Evolutionary conservation across 2,329 filamentous ascomycete species (phyloP).

Genomic region (Chaetomiaceae sp.): DNA sequence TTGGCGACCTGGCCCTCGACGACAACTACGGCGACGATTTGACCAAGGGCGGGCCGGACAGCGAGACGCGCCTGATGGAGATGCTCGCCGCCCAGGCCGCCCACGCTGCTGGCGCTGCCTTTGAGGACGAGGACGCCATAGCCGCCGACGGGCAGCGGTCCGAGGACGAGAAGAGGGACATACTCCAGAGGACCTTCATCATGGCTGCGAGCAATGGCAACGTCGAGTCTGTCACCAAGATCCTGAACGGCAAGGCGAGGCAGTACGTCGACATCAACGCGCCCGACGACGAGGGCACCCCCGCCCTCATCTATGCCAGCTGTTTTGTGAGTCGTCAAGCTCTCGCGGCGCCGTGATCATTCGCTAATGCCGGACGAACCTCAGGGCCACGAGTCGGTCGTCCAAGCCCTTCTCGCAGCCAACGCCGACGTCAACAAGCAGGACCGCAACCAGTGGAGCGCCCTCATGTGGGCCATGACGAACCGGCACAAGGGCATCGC

Average conservation of each 20-base stretch:
- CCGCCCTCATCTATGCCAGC: constrained; percentile 95
- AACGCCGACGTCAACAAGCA: constrained; percentile 88
- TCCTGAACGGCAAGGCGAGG: constrained; percentile 70
- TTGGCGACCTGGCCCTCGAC: constrained; percentile 75
- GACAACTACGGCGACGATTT: constrained; percentile 69
- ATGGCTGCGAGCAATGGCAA: constrained; percentile 98
- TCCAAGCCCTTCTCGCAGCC: constrained; percentile 75
- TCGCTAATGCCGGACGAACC: constrained; percentile 19
- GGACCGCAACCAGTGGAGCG: constrained; percentile 95
- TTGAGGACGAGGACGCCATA: constrained; percentile 76
- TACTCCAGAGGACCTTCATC: constrained; percentile 81
- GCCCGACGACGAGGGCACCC: constrained; percentile 88
- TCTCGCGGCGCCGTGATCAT: neutral
- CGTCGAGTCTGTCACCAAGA: constrained; percentile 68
- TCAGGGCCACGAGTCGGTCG: constrained; percentile 83
- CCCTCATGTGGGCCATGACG: constrained; percentile 99
- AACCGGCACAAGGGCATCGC: constrained; percentile 95
- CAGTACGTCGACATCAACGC: constrained; percentile 78
- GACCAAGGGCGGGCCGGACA: constrained; percentile 60
- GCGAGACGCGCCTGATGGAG: constrained; percentile 83
- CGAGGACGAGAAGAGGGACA: constrained; percentile 69
- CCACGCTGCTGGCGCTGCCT: constrained; percentile 66
- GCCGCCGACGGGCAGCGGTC: constrained; percentile 69
- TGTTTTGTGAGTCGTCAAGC: constrained; percentile 70
- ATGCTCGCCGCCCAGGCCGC: constrained; percentile 95